Percentiles rank a stretch among this genome's conserved stretches.
phyloP scores from a whole-genome alignment of 2,329 filamentous ascomycete genomes.

The Graphilbum fragrans region DNA sequence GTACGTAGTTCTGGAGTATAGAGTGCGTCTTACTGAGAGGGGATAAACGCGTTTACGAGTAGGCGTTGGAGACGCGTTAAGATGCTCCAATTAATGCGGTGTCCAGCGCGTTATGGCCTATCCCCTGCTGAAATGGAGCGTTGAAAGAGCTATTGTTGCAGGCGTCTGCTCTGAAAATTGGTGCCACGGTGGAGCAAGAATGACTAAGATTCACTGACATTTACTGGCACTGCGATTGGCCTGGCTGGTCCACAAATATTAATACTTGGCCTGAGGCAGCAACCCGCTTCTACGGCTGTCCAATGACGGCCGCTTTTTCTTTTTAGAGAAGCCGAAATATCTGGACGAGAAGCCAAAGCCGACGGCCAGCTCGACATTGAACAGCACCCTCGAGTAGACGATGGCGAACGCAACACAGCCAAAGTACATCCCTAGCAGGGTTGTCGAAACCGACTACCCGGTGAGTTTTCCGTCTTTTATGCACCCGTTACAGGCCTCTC shows the following conservation, averaged over 20 bases:
- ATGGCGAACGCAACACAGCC: conserved; percentile 26
- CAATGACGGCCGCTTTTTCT: conserved; percentile 1
- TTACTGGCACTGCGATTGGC: conserved; percentile 7
- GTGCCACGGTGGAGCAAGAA: conserved; percentile 3
- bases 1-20: too few species aligned
- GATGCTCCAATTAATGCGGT: too few species aligned
- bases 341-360: conserved; percentile 1
- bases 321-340: conserved; percentile 3
- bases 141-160: too few species aligned
- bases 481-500: conserved; percentile 3
- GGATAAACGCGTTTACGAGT: too few species aligned
- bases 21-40: too few species aligned
- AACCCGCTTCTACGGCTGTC: too few species aligned
- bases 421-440: conserved; percentile 62
- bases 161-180: too few species aligned
- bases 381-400: conserved; percentile 8
- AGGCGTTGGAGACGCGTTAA: too few species aligned
- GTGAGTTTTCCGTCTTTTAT: conserved; percentile 41
- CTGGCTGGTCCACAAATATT: background rate
- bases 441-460: conserved; percentile 71
- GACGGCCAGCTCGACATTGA: background rate
- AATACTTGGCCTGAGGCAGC: too few species aligned
- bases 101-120: too few species aligned
- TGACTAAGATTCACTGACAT: conserved; percentile 9
- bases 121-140: too few species aligned